Base-by-base conservation (phyloP, 768 basidiomycete species). In the Trametes villosa region DNA sequence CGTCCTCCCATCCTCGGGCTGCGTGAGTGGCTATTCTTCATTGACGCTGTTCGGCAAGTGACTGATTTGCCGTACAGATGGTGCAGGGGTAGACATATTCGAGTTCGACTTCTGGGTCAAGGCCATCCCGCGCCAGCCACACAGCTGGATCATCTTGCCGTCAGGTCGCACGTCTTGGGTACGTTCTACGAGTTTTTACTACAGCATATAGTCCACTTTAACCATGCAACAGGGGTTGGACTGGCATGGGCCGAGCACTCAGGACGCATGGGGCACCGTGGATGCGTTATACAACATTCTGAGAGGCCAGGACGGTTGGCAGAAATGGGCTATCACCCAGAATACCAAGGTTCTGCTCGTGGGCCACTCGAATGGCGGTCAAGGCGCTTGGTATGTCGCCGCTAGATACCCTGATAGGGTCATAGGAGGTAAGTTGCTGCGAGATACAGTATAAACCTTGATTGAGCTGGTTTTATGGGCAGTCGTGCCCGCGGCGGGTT, bases 311-410 rank as follows among this genome's bases (percentile, higher is more conserved):
- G 51, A 66, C 24, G 44, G 70, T 4, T 83, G 82, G 83, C 66
- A 71, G 55, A 38, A 68, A 17, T 83, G 82, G 78, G 64, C 59
- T 18, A 78, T 83, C 42, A 60, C 68, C 30, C 15, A 66, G 0
- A 64, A 77, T 29, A 78, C 80, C 3, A 78, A 77, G 29, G 83
- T 86, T 9, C 75, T 89, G n/a, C 68, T 94, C n/a, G 77, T 94
- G 33, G 94, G 95, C 0, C 94, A 97, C 70, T 96, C 94, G 3
- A 97, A 97, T 71, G 94, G 94, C 29, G 94, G 94, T 13, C 95
- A 96, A 72, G 94, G 94, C 0, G 79, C 87, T 2, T 94, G 92
- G 91, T 87, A 93, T 71, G 68, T 90, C 18, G 86, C 89, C 15
- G 81, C 86, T 27, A 79, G 89, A 63, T 90, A 83, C 72, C 94